Conservation (phyloP, 1,139 yeast genomes). For the Groenewaldozyma sp. region DNA sequence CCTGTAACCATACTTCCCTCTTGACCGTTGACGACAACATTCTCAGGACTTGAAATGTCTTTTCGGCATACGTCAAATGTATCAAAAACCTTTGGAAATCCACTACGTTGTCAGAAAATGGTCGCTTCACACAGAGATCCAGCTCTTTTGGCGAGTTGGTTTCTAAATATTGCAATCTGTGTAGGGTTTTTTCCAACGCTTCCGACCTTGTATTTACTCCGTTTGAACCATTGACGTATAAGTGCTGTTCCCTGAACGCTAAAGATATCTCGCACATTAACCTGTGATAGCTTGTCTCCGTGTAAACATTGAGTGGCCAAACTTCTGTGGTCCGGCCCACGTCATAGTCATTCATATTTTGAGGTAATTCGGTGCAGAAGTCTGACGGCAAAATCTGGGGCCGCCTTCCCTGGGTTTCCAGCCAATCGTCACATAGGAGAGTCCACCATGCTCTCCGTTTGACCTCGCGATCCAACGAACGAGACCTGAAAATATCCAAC, state of each 20-base stretch:
- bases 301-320: neutral
- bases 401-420: neutral
- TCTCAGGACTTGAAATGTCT: too few species aligned
- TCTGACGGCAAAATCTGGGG: neutral
- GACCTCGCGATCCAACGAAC: neutral
- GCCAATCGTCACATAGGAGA: neutral
- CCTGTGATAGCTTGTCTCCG: neutral
- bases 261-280: neutral
- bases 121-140: neutral
- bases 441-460: neutral
- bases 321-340: neutral
- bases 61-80: too few species aligned
- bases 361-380: neutral
- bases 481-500: neutral
- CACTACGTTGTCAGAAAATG: neutral
- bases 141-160: neutral
- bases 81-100: neutral
- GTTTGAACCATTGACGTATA: neutral
- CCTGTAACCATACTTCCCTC: too few species aligned
- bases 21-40: too few species aligned
- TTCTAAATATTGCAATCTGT: neutral
- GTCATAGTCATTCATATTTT: neutral
- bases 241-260: neutral
- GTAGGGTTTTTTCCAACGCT: neutral
- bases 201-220: neutral